These are phyloP conservation scores for Lodderomyces elongisporus DNA, from an alignment of 1,139 yeast species.

Conservation along the genomic window DNA sequence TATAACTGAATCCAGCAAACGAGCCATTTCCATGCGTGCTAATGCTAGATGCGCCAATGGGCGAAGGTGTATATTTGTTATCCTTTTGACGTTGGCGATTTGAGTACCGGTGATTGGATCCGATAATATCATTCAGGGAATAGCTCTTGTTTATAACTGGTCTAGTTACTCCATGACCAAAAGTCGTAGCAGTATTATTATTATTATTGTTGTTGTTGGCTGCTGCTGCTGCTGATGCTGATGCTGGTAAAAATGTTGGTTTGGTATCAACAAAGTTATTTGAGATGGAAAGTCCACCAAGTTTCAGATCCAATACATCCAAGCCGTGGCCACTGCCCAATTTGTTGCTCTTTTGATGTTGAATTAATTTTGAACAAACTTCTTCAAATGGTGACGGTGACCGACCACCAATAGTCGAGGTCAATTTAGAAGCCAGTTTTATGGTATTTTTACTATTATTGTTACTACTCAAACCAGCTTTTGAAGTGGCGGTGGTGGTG, in stretches of 20 bases:
- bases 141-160: constrained; percentile 24
- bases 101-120: constrained; percentile 1
- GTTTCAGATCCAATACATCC: constrained; percentile 1
- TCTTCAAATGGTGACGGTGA: constrained; percentile 3
- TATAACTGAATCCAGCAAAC: constrained; percentile 20
- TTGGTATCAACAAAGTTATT: constrained; percentile 11
- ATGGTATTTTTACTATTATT: background rate
- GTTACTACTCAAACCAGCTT: background rate
- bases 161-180: constrained; percentile 12
- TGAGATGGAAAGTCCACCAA: constrained; percentile 7
- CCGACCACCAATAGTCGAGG: background rate
- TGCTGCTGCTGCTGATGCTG: constrained; percentile 1
- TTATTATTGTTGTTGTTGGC: background rate
- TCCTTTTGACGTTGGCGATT: constrained; percentile 1
- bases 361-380: constrained; percentile 10
- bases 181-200: too few species aligned
- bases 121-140: constrained; percentile 21
- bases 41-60: background rate
- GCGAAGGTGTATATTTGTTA: background rate
- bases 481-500: background rate
- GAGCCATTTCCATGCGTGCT: constrained; percentile 3
- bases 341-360: constrained; percentile 7
- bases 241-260: too few species aligned
- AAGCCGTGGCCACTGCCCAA: background rate
- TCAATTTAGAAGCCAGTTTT: background rate